These are phyloP conservation scores for Nicotiana tomentosiformis DNA, from an alignment of 257 asterid species.

Conservation along the genomic window DNA sequence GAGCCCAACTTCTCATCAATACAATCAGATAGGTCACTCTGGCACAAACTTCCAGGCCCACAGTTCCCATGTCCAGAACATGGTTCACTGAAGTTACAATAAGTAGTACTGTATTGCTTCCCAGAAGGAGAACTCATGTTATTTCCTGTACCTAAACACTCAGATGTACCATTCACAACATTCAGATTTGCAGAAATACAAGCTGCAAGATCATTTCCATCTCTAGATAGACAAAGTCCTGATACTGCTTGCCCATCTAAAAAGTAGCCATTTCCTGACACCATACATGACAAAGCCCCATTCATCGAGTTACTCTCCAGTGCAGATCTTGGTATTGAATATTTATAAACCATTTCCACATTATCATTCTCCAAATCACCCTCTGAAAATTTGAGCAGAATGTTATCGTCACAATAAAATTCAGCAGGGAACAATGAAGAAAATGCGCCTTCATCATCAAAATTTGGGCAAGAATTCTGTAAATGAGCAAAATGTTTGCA, in stretches of 20 bases:
- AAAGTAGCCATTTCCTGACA: conserved; percentile 26
- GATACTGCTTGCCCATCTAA: conserved; percentile 22
- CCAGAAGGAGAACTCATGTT: conserved; percentile 21
- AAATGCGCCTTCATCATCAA: conserved; percentile 29
- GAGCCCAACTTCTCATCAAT: conserved; percentile 24
- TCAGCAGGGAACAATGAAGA: conserved; percentile 36
- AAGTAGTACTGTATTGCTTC: conserved; percentile 18
- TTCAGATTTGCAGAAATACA: conserved; percentile 23
- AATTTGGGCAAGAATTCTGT: conserved; percentile 16
- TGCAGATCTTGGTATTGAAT: conserved; percentile 14
- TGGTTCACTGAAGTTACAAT: conserved; percentile 26
- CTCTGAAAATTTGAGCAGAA: conserved; percentile 31
- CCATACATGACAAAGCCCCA: conserved; percentile 20
- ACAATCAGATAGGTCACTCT: conserved; percentile 6
- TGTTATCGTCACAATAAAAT: conserved; percentile 36
- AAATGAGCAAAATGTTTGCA: conserved; percentile 15
- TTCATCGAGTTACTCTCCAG: conserved; percentile 15
- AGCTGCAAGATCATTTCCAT: conserved; percentile 19
- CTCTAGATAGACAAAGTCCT: conserved; percentile 22
- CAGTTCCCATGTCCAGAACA: conserved; percentile 38
- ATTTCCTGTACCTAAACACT: conserved; percentile 25
- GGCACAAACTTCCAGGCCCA: conserved; percentile 9
- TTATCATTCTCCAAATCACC: conserved; percentile 32
- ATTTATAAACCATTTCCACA: conserved; percentile 17
- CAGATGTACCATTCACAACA: conserved; percentile 15